phyloP scores from a whole-genome alignment of 768 basidiomycete genomes.

The Pulveroboletus frians region DNA sequence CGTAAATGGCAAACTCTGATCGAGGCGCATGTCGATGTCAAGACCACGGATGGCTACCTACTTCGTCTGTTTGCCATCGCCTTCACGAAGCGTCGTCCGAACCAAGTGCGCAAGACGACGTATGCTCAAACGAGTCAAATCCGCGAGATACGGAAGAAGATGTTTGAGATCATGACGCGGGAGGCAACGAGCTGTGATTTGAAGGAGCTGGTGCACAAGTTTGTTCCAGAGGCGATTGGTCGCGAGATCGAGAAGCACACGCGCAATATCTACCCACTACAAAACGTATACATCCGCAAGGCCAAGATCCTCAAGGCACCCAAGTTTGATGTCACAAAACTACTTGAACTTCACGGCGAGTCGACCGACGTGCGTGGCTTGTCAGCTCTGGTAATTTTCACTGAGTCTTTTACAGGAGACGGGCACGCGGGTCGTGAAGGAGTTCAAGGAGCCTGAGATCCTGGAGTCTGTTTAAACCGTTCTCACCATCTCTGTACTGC shows the following conservation, averaged over 20 bases:
- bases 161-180: slow-evolving; percentile 98
- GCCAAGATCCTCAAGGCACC: slow-evolving; percentile 98
- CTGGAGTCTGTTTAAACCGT: slow-evolving; percentile 79
- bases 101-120: slow-evolving; percentile 98
- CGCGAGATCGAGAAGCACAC: slow-evolving; percentile 99
- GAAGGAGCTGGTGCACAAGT: slow-evolving; percentile 98
- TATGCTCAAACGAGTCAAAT: slow-evolving; percentile 95
- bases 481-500: slow-evolving; percentile 36
- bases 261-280: slow-evolving; percentile 94
- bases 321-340: slow-evolving; percentile 92
- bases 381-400: background rate
- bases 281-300: slow-evolving; percentile 99
- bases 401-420: slow-evolving; percentile 61
- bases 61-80: slow-evolving; percentile 98
- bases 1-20: slow-evolving; percentile 99
- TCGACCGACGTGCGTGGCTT: slow-evolving; percentile 71
- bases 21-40: slow-evolving; percentile 97
- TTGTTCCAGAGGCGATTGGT: slow-evolving; percentile 97
- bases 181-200: slow-evolving; percentile 94
- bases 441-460: slow-evolving; percentile 97
- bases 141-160: slow-evolving; percentile 97
- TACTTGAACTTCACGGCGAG: slow-evolving; percentile 95
- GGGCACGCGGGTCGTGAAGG: slow-evolving; percentile 88
- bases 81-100: slow-evolving; percentile 95
- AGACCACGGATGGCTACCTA: slow-evolving; percentile 99